Evolutionary conservation across 495 filamentous ascomycete species (phyloP), one percentile per base, ranked within the genome.

Genomic region (Neurospora sp.): DNA sequence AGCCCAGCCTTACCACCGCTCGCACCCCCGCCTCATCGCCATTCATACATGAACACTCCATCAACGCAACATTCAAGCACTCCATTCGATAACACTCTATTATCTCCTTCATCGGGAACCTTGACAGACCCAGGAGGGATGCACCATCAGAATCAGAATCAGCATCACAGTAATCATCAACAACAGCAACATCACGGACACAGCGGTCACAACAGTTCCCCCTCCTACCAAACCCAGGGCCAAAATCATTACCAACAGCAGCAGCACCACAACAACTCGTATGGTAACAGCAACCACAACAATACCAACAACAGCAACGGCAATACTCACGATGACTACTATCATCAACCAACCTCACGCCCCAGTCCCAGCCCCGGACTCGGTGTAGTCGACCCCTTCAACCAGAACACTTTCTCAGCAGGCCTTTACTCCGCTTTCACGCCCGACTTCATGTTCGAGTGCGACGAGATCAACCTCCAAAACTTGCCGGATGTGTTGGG

Each of bases 261-360:
- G 34, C 36, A 66, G 54, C 54, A 66, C 5, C 54, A 62, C 28
- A n/a, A 48, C n/a, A 66, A 4, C 28, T 66, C 39, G 5, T 45
- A 73, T 15, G 62, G 31, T 28, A 42, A 24, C 54, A 69, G 28
- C 59, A 73, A 24, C 24, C 31, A 40, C 59, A 69, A 40, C 71
- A 73, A 48, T 38, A 39, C 43, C n/a, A 71, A 62, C 43, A 70
- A 73, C 54, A 70, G 66, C 45, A 24, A 54, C 77, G 76, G 77
- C 66, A 62, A 79, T 21, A 48, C 43, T 48, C 43, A 59, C 79
- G 39, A 77, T 75, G 69, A 80, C 75, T 66, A 36, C 15, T 36
- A 66, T 19, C 54, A 34, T 8, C 54, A 66, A 66, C 28, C 28
- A 19, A 66, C 28, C 5, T 66, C 54, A 17, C 24, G 54, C 13